Percentiles rank a stretch among this genome's conserved stretches.
Evolutionary conservation across 2,329 filamentous ascomycete genomes (phyloP).

Genomic region (Mycogone perniciosa): DNA sequence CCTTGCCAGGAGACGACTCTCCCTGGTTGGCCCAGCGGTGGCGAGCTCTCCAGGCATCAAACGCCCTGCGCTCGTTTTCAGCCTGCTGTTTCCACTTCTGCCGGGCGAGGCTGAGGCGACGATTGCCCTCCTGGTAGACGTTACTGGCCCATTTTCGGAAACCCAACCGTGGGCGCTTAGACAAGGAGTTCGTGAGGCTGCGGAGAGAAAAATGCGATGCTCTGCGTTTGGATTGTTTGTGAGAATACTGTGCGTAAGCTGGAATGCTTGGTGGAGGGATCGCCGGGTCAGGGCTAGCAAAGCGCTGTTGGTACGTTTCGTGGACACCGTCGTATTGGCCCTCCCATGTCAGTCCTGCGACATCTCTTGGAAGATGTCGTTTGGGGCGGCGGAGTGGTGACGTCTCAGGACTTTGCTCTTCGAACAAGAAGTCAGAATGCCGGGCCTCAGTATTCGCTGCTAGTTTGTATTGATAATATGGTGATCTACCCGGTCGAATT

Average conservation of each 20-base stretch:
- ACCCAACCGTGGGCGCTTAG: slow-evolving; percentile 22
- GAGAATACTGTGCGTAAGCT: slow-evolving; percentile 8
- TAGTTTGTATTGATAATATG: slow-evolving; percentile 23
- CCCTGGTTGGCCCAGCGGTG: background rate
- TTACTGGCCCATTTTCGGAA: slow-evolving; percentile 25
- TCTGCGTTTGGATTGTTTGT: slow-evolving; percentile 24
- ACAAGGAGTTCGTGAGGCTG: slow-evolving; percentile 21
- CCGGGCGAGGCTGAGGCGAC: slow-evolving; percentile 21
- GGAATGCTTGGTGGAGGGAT: background rate
- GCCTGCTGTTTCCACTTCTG: slow-evolving; percentile 23
- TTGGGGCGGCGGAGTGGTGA: background rate
- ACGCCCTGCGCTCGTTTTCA: slow-evolving; percentile 20
- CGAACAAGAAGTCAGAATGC: slow-evolving; percentile 18
- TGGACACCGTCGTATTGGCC: slow-evolving; percentile 20
- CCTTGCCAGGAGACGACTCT: slow-evolving; percentile 16
- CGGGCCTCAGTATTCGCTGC: slow-evolving; percentile 22
- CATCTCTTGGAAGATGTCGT: background rate
- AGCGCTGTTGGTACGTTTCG: slow-evolving; percentile 11
- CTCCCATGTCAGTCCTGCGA: slow-evolving; percentile 2
- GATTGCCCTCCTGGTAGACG: slow-evolving; percentile 21
- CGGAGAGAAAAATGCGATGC: slow-evolving; percentile 26
- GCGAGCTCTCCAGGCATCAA: slow-evolving; percentile 23
- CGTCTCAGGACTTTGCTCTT: slow-evolving; percentile 7
- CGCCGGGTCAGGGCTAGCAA: slow-evolving; percentile 15
- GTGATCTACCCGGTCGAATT: slow-evolving; percentile 13